Percentiles rank a stretch among this genome's conserved stretches.
phyloP scores from a whole-genome alignment of 345 rosid species.

The Pistacia vera region DNA sequence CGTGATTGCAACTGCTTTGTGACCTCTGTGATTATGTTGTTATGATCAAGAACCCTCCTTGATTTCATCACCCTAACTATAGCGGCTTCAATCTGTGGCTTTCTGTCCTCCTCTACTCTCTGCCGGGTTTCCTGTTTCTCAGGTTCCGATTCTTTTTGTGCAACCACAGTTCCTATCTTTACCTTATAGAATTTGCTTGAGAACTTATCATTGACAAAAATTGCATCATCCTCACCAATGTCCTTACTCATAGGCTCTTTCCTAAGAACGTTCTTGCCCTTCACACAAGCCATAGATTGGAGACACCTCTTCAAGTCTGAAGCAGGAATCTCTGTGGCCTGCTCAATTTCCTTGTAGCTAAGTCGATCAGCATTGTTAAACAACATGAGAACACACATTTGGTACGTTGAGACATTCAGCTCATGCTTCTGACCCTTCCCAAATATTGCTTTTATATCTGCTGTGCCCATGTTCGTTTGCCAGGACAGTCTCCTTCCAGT shows the following conservation, averaged over 20 bases:
- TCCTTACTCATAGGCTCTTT: slow-evolving; percentile 99
- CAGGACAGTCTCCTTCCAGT: slow-evolving; percentile 93
- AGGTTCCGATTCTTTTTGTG: slow-evolving; percentile 96
- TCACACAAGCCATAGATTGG: slow-evolving; percentile 93
- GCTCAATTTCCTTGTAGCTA: slow-evolving; percentile 91
- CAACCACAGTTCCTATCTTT: slow-evolving; percentile 98
- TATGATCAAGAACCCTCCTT: slow-evolving; percentile 91
- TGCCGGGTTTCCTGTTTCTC: slow-evolving; percentile 98
- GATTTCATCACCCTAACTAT: slow-evolving; percentile 99
- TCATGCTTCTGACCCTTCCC: slow-evolving; percentile 99
- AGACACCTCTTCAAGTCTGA: slow-evolving; percentile 89
- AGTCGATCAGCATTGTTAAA: slow-evolving; percentile 84
- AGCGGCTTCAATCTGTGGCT: slow-evolving; percentile 98
- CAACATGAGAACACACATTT: slow-evolving; percentile 95
- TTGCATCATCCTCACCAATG: slow-evolving; percentile 82
- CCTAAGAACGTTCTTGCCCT: slow-evolving; percentile 88
- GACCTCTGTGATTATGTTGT: slow-evolving; percentile 89
- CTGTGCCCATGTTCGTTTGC: slow-evolving; percentile 99
- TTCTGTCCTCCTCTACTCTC: slow-evolving; percentile 98
- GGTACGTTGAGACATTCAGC: slow-evolving; percentile 95
- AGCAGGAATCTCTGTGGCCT: slow-evolving; percentile 86
- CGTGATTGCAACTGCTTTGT: slow-evolving; percentile 96
- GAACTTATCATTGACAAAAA: slow-evolving; percentile 89
- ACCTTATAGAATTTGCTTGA: slow-evolving; percentile 92
- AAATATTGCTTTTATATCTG: slow-evolving; percentile 83